A percentile compares a stretch with the other conserved stretches of the same genome.
These are phyloP conservation scores for Cystobasidiaceae sp. DNA, from an alignment of 1,284 basidiomycete genomes.

Conservation along the genomic window DNA sequence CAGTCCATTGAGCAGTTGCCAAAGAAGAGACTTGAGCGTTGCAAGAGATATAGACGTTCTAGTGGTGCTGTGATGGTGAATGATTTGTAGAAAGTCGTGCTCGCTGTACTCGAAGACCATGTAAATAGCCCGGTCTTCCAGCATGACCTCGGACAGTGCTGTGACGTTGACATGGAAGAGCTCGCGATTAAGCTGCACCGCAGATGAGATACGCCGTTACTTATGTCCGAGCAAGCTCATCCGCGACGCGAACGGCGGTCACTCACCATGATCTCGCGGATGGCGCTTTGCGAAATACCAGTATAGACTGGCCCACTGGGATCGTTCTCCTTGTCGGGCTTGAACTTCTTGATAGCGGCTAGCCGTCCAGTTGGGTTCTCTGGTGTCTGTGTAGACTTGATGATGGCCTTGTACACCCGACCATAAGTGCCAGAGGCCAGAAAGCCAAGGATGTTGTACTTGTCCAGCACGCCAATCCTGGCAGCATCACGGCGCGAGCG, in stretches of 20 bases:
- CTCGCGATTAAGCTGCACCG: slow-evolving; percentile 76
- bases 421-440: slow-evolving; percentile 98
- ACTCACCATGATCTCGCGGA: slow-evolving; percentile 87
- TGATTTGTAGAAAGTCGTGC: slow-evolving; percentile 98
- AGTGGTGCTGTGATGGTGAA: slow-evolving; percentile 91
- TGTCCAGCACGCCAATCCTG: slow-evolving; percentile 45
- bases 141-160: slow-evolving; percentile 83
- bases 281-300: slow-evolving; percentile 94
- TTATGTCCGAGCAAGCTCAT: neutral
- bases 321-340: slow-evolving; percentile 97
- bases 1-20: slow-evolving; percentile 93
- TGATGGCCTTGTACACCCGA: slow-evolving; percentile 84
- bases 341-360: slow-evolving; percentile 99
- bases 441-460: slow-evolving; percentile 87
- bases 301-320: slow-evolving; percentile 65
- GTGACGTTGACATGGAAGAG: slow-evolving; percentile 90
- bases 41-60: slow-evolving; percentile 66
- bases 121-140: slow-evolving; percentile 96
- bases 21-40: slow-evolving; percentile 86
- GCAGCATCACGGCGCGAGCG: slow-evolving; percentile 67
- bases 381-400: slow-evolving; percentile 36
- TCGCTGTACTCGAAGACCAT: slow-evolving; percentile 99
- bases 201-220: neutral
- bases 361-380: slow-evolving; percentile 50
- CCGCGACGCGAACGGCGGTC: too few relatives aligned